Evolutionary conservation across 306 rosid species (phyloP), one percentile per base, ranked within the genome.

Genomic region (Rosa chinensis): DNA sequence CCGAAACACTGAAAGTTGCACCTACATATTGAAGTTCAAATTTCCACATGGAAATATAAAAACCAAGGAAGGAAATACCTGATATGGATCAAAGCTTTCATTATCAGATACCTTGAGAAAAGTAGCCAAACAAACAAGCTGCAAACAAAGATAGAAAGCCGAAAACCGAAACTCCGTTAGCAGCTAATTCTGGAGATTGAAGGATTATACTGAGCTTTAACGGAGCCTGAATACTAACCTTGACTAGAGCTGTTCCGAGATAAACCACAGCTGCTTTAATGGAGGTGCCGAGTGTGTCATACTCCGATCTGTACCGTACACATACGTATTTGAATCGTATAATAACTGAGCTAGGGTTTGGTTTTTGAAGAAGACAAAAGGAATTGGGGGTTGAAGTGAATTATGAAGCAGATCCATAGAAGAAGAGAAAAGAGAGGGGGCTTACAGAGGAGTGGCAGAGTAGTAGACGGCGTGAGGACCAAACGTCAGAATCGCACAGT

Each of bases 401-500:
- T 6, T 37, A 35, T 35, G n/a, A 66, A 66, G 71, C 21, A 32
- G 59, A 77, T 42, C 17, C 5, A 23, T 9, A 76, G 68, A 62
- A 48, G 48, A 53, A 73, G 4, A 61, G 6, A 28, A 28, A 4
- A 48, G 56, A 66, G 70, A 37, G 40, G 49, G n/a, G 13, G 17
- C 81, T 52, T 85, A 96, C 98, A 96, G 81, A 32, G 99, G 98
- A 1, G 99, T 96, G 76, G 98, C 99, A 25, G 99, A 93, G 80
- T 90, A 96, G 92, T 93, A 93, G 70, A 96, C 97, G 82, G 94
- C 99, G 89, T 96, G 99, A 43, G 99, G 99, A 64, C 98, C 99
- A 88, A 96, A 96, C 20, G 99, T 93, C 74, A 96, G 97, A 82
- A 96, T 91, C 18, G 99, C 99, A 7, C 99, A 96, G 90, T 96